Evolutionary conservation across 1,139 yeast genomes (phyloP).

Genomic region (Tardiomyces depauwii): DNA sequence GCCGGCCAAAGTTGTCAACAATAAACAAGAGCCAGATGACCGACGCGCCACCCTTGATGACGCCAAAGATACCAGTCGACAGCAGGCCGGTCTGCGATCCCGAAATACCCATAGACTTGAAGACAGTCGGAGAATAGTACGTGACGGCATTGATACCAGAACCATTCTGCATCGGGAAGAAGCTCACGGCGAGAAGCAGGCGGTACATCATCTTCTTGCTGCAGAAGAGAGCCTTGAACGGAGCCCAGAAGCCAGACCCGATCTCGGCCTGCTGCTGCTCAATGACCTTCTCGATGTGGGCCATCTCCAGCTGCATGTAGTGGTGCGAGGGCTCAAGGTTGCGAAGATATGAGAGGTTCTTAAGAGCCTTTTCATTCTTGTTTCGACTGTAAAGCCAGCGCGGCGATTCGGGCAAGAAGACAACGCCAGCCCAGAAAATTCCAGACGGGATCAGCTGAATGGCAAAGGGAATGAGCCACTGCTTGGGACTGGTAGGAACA

Average conservation of each 20-base stretch:
- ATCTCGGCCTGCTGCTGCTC: conserved; percentile 5
- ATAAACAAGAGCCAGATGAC: conserved; percentile 35
- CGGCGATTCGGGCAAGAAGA: conserved; percentile 44
- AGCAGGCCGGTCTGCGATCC: conserved; percentile 33
- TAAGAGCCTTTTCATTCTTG: conserved; percentile 35
- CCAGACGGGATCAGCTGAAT: conserved; percentile 39
- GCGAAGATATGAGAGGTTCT: conserved; percentile 29
- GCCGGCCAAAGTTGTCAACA: conserved; percentile 39
- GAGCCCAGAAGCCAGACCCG: conserved; percentile 5
- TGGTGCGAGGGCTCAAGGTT: conserved; percentile 6
- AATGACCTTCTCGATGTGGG: conserved; percentile 6
- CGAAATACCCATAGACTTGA: conserved; percentile 16
- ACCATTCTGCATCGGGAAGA: conserved; percentile 13
- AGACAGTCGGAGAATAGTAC: conserved; percentile 15
- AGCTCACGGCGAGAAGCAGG: conserved; percentile 3
- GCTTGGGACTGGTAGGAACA: conserved; percentile 4
- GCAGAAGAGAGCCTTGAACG: conserved; percentile 3
- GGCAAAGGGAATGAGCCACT: conserved; percentile 17
- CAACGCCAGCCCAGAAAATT: conserved; percentile 29
- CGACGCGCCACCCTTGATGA: conserved; percentile 36
- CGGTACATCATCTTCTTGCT: conserved; percentile 4
- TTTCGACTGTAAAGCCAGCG: conserved; percentile 30
- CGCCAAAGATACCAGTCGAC: conserved; percentile 44
- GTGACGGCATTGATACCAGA: conserved; percentile 17
- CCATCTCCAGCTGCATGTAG: conserved; percentile 9